These are phyloP conservation scores for Backusella macrospora DNA, from an alignment of 192 early-diverging fungal species.

Conservation along the genomic window DNA sequence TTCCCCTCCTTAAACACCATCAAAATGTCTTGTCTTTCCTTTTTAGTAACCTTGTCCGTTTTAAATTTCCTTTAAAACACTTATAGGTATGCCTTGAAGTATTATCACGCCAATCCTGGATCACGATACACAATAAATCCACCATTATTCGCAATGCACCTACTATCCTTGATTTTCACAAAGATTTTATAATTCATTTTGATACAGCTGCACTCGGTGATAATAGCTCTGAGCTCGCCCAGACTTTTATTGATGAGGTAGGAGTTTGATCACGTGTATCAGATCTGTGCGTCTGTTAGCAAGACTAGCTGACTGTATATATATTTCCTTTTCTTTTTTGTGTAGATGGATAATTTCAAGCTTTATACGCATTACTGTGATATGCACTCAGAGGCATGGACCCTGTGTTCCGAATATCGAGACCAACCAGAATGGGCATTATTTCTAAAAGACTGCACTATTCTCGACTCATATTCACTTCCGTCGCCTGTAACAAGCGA, in stretches of 20 bases:
- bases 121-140: conserved; percentile 23
- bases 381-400: conserved; percentile 30
- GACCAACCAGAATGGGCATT: conserved; percentile 32
- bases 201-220: conserved; percentile 6
- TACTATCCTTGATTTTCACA: conserved; percentile 25
- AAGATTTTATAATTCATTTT: conserved; percentile 18
- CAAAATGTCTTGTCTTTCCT: conserved; percentile 7
- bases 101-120: conserved; percentile 28
- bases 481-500: not conserved
- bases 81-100: conserved; percentile 24
- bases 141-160: conserved; percentile 33
- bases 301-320: not conserved
- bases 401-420: conserved; percentile 33
- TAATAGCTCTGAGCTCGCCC: conserved; percentile 16
- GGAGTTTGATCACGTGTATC: not conserved
- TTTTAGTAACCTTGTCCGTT: conserved; percentile 19
- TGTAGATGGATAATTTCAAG: conserved; percentile 24
- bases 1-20: not conserved
- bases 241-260: conserved; percentile 32
- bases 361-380: conserved; percentile 36
- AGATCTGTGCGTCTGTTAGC: conserved; percentile 5
- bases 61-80: not conserved
- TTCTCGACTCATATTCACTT: conserved; percentile 11
- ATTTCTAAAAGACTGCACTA: conserved; percentile 31
- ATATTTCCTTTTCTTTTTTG: not conserved